These are phyloP conservation scores for Primulina tabacum DNA, from an alignment of 257 asterid species.

Conservation along the genomic window DNA sequence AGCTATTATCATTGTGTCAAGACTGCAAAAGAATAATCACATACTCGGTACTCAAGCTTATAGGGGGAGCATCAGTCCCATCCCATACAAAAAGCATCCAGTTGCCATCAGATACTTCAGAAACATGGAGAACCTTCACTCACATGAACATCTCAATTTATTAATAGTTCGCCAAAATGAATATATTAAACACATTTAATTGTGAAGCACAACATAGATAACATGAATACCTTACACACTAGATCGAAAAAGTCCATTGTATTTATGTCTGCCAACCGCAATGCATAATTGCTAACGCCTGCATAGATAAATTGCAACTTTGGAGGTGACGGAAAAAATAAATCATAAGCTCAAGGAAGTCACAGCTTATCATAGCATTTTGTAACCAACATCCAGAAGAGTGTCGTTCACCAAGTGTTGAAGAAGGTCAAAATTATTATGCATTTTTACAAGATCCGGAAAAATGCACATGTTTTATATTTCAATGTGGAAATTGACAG, in stretches of 20 bases:
- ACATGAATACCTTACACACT: constrained; percentile 11
- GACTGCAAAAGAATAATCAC: not conserved
- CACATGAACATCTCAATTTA: not conserved
- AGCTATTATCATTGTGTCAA: not conserved
- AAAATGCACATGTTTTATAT: too few species aligned
- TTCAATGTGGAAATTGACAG: too few species aligned
- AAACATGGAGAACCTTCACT: constrained; percentile 24
- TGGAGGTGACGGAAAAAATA: not conserved
- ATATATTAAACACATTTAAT: not conserved
- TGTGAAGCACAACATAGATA: not conserved
- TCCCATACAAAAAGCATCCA: constrained; percentile 35
- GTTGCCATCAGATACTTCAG: constrained; percentile 24
- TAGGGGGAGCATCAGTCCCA: constrained; percentile 30
- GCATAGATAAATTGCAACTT: not conserved
- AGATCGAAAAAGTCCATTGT: not conserved
- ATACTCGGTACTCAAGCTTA: constrained; percentile 16
- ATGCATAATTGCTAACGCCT: not conserved
- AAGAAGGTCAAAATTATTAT: not conserved
- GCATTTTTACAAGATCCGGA: not conserved
- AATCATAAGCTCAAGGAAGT: not conserved
- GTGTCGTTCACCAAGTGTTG: not conserved
- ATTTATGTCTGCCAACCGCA: not conserved
- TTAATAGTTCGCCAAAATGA: too few species aligned
- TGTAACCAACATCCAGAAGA: too few species aligned
- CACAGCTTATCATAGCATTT: not conserved